Evolutionary conservation across 2,329 filamentous ascomycete species (phyloP), one percentile per base, ranked within the genome.

Genomic region (Drechslerella dactyloides): DNA sequence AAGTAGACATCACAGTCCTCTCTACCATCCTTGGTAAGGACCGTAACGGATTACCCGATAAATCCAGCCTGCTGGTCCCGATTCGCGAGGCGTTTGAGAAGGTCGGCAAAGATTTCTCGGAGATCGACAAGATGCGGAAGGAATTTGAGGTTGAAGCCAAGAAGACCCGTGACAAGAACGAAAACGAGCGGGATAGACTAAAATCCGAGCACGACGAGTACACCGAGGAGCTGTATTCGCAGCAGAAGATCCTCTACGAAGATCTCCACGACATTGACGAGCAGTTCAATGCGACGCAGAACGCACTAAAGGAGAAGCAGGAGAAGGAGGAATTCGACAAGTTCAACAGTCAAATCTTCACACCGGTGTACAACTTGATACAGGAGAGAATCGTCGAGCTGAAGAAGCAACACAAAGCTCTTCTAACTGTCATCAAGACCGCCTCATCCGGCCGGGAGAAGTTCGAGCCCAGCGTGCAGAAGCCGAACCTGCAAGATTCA

Each of bases 171-270:
- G 61, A 75, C 58, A 74, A 72, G 24, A 62, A 76, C 5, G 75
- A 77, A 11, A 69, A 73, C 11, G 76, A 74, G 8, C 68, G 76
- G 10, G 62, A 74, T 40, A 68, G 60, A 24, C 50, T 76, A 13
- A 68, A 70, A 24, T 75, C 77, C n/a, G 76, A 76, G 52, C 76
- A 77, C 30, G 73, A 75, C 30, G 74, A 76, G 50, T 74, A 75
- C 51, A 74, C 72, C 1, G 74, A 77, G 44, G 70, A 74, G 1
- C 70, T 77, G 4, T 77, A 76, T 50, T 64, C 75, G 2, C 75
- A 76, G 17, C 58, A 76, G 5, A 72, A 77, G 64, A 77, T 78
- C 56, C 73, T 75, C 1, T 78, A 77, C 50, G 77, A 76, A 19
- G 77, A 78, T 37, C 62, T 78, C 27, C 69, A 69, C 30, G 76